phyloP scores from a whole-genome alignment of 1,139 yeast species.

The Diutina catenulata region DNA sequence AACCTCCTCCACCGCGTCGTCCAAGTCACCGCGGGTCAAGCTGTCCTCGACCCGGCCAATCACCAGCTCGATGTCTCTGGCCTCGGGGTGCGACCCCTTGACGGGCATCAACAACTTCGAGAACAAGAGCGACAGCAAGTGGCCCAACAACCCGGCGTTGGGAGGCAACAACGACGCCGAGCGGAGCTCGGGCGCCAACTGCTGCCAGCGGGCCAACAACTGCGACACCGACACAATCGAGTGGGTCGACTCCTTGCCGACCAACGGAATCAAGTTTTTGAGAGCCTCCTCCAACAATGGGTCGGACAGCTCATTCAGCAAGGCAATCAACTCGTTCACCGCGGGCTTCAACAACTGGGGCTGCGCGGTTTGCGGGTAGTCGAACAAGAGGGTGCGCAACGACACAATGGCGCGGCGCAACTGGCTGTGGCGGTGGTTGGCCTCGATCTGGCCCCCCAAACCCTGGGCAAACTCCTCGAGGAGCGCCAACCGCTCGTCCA shows the following conservation, averaged over 20 bases:
- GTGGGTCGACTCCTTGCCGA: constrained; percentile 40
- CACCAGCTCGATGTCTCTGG: constrained; percentile 79
- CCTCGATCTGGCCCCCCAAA: constrained; percentile 44
- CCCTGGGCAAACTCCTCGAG: constrained; percentile 49
- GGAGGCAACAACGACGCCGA: constrained; percentile 85
- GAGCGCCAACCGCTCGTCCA: constrained; percentile 44
- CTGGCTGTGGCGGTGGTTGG: constrained; percentile 44
- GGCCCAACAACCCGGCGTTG: constrained; percentile 92
- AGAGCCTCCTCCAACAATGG: constrained; percentile 28
- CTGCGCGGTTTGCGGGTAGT: constrained; percentile 12
- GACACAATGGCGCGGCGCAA: constrained; percentile 46
- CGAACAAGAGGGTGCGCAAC: constrained; percentile 36
- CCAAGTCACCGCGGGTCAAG: constrained; percentile 66
- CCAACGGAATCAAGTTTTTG: constrained; percentile 24
- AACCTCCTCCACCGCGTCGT: constrained; percentile 86
- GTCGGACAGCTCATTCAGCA: constrained; percentile 21
- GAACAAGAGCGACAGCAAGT: constrained; percentile 66
- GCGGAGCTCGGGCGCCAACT: constrained; percentile 77
- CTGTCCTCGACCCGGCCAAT: constrained; percentile 78
- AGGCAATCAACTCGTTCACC: constrained; percentile 21
- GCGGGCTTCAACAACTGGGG: constrained; percentile 29
- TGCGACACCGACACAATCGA: constrained; percentile 60
- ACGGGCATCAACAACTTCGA: constrained; percentile 62
- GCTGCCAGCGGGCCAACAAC: constrained; percentile 59
- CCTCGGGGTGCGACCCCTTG: constrained; percentile 46